A percentile compares a stretch with the other conserved stretches of the same genome.
Evolutionary conservation across 2,329 filamentous ascomycete species (phyloP).

Genomic region (Botrytis elliptica): DNA sequence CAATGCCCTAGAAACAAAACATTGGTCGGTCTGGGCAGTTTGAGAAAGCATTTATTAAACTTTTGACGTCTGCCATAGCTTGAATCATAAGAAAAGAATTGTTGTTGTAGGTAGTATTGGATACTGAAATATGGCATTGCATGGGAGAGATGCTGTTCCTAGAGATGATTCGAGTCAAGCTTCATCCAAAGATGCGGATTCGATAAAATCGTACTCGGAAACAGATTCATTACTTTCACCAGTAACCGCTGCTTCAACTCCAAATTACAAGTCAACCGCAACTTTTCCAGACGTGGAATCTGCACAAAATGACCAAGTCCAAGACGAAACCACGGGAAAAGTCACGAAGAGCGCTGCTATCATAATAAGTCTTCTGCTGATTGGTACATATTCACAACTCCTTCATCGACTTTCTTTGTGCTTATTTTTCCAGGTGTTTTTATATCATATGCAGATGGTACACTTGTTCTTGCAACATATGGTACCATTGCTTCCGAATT

Average conservation of each 20-base stretch:
- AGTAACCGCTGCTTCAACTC: conserved; percentile 11
- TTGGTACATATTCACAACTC: conserved; percentile 23
- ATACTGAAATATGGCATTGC: not conserved
- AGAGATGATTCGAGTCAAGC: conserved; percentile 2
- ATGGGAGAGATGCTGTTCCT: conserved; percentile 10
- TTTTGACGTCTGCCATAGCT: not conserved
- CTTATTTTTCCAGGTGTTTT: conserved; percentile 53
- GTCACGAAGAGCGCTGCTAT: conserved; percentile 10
- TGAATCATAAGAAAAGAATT: not conserved
- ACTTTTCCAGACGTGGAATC: conserved; percentile 11
- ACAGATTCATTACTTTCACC: conserved; percentile 19
- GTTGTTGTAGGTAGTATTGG: not conserved
- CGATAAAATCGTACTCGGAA: conserved; percentile 14
- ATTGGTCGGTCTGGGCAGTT: not conserved
- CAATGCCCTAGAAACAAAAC: not conserved
- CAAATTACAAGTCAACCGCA: conserved; percentile 22
- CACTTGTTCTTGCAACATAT: conserved; percentile 65
- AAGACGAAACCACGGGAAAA: not conserved
- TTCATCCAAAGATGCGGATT: conserved; percentile 11
- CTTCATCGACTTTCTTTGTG: not conserved
- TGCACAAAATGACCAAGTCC: not conserved
- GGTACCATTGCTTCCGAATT: conserved; percentile 62
- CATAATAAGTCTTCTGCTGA: conserved; percentile 31
- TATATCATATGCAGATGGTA: conserved; percentile 62
- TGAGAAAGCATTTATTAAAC: not conserved